These are phyloP conservation scores for Rhodomyrtus psidioides DNA, from an alignment of 441 rosid species.

Conservation along the genomic window DNA sequence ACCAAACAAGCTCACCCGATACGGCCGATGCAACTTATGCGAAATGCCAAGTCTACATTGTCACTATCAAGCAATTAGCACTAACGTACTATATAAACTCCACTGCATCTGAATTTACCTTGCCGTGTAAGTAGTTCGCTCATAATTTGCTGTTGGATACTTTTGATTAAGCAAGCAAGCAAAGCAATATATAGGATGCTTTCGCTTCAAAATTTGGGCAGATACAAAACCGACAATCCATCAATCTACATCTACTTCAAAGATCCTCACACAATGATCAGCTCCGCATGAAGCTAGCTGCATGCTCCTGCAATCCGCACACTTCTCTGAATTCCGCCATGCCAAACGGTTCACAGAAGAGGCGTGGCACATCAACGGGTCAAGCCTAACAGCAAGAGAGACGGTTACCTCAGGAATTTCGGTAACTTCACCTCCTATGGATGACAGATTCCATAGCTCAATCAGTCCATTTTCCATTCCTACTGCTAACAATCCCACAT, in stretches of 20 bases:
- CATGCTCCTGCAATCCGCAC: conserved; percentile 18
- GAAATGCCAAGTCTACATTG: neutral
- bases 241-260: conserved; percentile 35
- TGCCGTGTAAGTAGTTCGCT: neutral
- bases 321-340: conserved; percentile 47
- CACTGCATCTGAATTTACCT: neutral
- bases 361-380: conserved; percentile 68
- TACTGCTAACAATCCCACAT: conserved; percentile 51
- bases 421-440: conserved; percentile 19
- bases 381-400: conserved; percentile 30
- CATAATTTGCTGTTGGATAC: neutral
- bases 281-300: conserved; percentile 83
- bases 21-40: no score
- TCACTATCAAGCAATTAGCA: neutral
- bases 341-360: conserved; percentile 67
- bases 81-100: neutral
- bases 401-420: conserved; percentile 20
- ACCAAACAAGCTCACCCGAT: neutral
- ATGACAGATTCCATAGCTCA: conserved; percentile 50
- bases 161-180: neutral
- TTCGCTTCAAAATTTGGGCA: neutral
- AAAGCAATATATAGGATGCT: neutral
- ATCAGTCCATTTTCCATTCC: conserved; percentile 87
- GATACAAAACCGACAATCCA: neutral
- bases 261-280: conserved; percentile 79